phyloP scores from a whole-genome alignment of 495 filamentous ascomycete genomes.

The Aspergillus campestris region DNA sequence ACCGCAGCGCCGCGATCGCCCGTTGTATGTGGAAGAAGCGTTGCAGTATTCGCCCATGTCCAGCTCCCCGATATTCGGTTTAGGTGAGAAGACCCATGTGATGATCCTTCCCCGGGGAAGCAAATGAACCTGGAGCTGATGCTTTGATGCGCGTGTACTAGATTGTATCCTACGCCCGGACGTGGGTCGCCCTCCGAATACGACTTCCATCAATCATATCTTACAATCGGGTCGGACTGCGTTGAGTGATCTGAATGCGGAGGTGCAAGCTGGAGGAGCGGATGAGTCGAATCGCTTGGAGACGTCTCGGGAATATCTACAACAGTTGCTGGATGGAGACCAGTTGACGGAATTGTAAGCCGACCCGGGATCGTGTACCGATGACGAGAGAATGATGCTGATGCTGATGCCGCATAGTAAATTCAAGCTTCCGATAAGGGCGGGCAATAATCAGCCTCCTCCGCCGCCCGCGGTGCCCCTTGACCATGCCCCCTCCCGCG shows the following conservation, averaged over 20 bases:
- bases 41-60: slow-evolving; percentile 87
- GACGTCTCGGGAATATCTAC: slow-evolving; percentile 53
- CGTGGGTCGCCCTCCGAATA: slow-evolving; percentile 34
- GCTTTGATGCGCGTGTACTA: slow-evolving; percentile 11
- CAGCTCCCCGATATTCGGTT: slow-evolving; percentile 77
- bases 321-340: slow-evolving; percentile 57
- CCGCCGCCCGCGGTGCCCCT: slow-evolving; percentile 9
- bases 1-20: slow-evolving; percentile 25
- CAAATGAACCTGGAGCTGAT: slow-evolving; percentile 14
- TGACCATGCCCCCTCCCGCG: slow-evolving; percentile 14
- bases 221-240: slow-evolving; percentile 37
- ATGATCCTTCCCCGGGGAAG: slow-evolving; percentile 8
- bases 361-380: slow-evolving; percentile 2
- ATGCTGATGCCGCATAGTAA: slow-evolving; percentile 40
- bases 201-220: slow-evolving; percentile 38
- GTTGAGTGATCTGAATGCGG: slow-evolving; percentile 30
- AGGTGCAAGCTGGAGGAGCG: slow-evolving; percentile 26
- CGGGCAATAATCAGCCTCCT: slow-evolving; percentile 14
- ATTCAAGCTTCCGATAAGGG: slow-evolving; percentile 50
- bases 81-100: slow-evolving; percentile 46
- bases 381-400: slow-evolving; percentile 12
- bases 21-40: slow-evolving; percentile 69
- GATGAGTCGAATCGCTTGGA: slow-evolving; percentile 34
- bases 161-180: slow-evolving; percentile 33
- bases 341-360: slow-evolving; percentile 67